Base-by-base conservation (phyloP, 2,329 filamentous ascomycete species). In the Curvularia sp. region DNA sequence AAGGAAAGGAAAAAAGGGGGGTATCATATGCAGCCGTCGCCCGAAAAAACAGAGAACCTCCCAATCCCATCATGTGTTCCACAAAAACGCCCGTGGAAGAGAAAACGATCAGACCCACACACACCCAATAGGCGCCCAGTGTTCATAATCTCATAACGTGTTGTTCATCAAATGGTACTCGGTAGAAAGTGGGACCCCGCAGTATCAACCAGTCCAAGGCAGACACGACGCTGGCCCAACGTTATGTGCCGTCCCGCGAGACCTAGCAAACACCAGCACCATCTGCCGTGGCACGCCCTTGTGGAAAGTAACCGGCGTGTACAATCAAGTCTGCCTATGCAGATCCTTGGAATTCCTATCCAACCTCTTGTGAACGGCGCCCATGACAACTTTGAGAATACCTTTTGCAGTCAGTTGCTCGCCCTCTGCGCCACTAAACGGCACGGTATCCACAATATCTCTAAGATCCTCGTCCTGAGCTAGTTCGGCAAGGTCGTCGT, bases 361-460 rank as follows among this genome's bases (percentile, higher is more conserved):
- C 53, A 90, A 78, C 57, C 84, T 80, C 68, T 86, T 83, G 65
- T 92, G 86, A 8, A 97, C 90, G 0, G 88, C 86, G 2, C 93
- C 93, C 4, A 97, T 81, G 0, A 96, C 90, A 3, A 58, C 68
- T 78, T 97, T 98, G 60, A 97, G 78, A 43, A 97, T 89, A 0
- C 85, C 87, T 2, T 91, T 86, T 0, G 84, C 89, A 0, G 86
- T 88, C 46, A 97, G 80, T 7, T 71, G 71, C n/a, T 80, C 79
- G 24, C 81, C 75, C 6, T 80, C 76, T 8, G 79, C 79, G 1
- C 81, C 82, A 22, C 81, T 85, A 83, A 90, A 97, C 0, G 90
- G 89, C 33, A 93, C 89, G 0, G 93, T 96, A 77, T 98, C 94
- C 15, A 97, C 92, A 71, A 98, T 97, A 78, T 98, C 94, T 18